A percentile compares a stretch with the other conserved stretches of the same genome.
phyloP scores from a whole-genome alignment of 768 basidiomycete species.

The Sarcodon aspratus region DNA sequence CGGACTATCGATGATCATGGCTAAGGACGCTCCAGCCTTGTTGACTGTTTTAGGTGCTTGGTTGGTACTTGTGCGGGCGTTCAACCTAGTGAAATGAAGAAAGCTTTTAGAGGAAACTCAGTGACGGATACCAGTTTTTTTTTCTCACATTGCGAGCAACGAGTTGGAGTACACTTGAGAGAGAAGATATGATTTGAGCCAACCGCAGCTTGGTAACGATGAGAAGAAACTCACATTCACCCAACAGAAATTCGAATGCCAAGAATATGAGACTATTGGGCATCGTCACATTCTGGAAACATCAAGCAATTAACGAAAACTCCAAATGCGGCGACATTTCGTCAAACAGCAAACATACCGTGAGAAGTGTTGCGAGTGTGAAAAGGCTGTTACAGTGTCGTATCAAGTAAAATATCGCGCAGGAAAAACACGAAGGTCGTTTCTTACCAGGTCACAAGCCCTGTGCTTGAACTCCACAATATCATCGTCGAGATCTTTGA shows the following conservation, averaged over 20 bases:
- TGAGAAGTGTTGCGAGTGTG: neutral
- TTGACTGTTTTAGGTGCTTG: too few species aligned
- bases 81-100: too few species aligned
- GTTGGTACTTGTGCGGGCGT: too few species aligned
- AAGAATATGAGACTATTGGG: constrained; percentile 11
- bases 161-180: constrained; percentile 20
- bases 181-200: neutral
- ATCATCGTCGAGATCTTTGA: neutral
- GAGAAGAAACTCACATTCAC: constrained; percentile 11
- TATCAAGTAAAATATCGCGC: neutral
- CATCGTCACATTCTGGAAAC: constrained; percentile 6
- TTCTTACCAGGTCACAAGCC: neutral
- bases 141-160: constrained; percentile 19
- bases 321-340: too few species aligned
- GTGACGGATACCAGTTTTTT: too few species aligned
- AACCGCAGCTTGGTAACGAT: neutral
- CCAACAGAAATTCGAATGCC: constrained; percentile 10
- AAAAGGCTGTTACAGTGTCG: neutral
- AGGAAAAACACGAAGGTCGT: neutral
- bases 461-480: neutral
- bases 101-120: too few species aligned
- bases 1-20: too few species aligned
- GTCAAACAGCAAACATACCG: too few species aligned
- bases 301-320: neutral
- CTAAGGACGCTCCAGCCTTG: too few species aligned